Percentiles rank a stretch among this genome's conserved stretches.
phyloP scores from a whole-genome alignment of 192 early-diverging fungal species.

The Backusella tuberculispora region DNA sequence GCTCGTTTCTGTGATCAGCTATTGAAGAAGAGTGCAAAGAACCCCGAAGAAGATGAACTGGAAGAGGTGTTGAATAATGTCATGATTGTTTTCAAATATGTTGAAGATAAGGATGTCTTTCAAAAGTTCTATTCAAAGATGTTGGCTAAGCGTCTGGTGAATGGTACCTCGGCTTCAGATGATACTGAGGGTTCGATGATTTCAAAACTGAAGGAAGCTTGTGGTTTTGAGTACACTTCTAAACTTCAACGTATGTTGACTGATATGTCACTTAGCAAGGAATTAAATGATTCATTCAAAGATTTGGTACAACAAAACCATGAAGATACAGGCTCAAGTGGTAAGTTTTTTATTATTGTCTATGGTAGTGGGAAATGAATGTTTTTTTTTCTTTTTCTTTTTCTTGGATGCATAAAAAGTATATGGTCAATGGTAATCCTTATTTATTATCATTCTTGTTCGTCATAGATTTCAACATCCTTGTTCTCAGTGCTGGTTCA shows the following conservation, averaged over 20 bases:
- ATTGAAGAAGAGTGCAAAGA: conserved; percentile 82
- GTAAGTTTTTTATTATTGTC: conserved; percentile 15
- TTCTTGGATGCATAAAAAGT: neutral
- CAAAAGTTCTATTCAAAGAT: conserved; percentile 96
- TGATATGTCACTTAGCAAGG: conserved; percentile 91
- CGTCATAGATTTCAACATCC: conserved; percentile 76
- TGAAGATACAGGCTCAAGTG: conserved; percentile 28
- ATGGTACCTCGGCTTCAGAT: conserved; percentile 85
- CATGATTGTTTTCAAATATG: conserved; percentile 96
- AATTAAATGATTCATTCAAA: conserved; percentile 85
- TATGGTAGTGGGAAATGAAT: neutral
- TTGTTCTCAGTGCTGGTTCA: conserved; percentile 83
- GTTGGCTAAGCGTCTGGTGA: conserved; percentile 92
- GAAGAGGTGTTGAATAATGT: conserved; percentile 37
- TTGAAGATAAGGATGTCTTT: conserved; percentile 98
- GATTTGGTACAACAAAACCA: conserved; percentile 52
- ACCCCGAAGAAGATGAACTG: conserved; percentile 65
- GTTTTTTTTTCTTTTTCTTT: neutral
- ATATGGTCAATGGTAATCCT: neutral
- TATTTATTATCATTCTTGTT: neutral
- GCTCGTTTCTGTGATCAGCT: conserved; percentile 91
- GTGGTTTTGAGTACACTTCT: conserved; percentile 93
- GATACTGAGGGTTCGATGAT: conserved; percentile 94
- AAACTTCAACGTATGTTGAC: conserved; percentile 97
- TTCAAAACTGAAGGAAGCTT: conserved; percentile 80